Percentiles rank a stretch among this genome's conserved stretches.
These are phyloP conservation scores for Aureobasidium zeae DNA, from an alignment of 2,329 filamentous ascomycete species.

Conservation along the genomic window DNA sequence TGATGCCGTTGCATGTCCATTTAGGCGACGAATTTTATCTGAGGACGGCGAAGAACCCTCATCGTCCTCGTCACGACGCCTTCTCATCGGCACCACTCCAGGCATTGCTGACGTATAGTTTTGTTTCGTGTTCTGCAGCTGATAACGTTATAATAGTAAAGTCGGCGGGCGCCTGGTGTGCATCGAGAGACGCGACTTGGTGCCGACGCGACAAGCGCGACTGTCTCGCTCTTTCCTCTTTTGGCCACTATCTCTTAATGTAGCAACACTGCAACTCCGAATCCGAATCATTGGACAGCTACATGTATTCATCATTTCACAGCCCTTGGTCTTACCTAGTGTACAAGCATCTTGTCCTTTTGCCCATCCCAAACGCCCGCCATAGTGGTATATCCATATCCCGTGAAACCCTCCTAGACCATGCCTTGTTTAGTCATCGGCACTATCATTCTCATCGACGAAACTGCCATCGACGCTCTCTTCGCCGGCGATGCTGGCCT, in stretches of 20 bases:
- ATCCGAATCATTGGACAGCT: too few relatives aligned
- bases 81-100: conserved; percentile 1
- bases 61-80: background rate
- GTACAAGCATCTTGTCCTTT: background rate
- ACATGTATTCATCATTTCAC: too few relatives aligned
- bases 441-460: conserved; percentile 25
- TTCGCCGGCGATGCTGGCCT: conserved; percentile 22
- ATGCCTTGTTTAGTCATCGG: conserved; percentile 18
- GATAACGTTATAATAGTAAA: too few relatives aligned
- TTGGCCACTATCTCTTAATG: too few relatives aligned
- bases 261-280: too few relatives aligned
- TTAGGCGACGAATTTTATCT: conserved; percentile 14
- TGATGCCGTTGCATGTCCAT: conserved; percentile 8
- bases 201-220: too few relatives aligned
- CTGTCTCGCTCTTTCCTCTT: too few relatives aligned
- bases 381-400: conserved; percentile 5
- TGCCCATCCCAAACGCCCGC: conserved; percentile 3
- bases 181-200: too few relatives aligned
- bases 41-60: background rate
- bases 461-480: conserved; percentile 31
- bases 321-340: too few relatives aligned
- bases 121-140: too few relatives aligned
- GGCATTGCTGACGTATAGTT: too few relatives aligned
- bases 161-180: too few relatives aligned
- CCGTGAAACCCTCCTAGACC: background rate